Conservation (phyloP, 106 monocot genomes). For the Apostasia shenzhenica region DNA sequence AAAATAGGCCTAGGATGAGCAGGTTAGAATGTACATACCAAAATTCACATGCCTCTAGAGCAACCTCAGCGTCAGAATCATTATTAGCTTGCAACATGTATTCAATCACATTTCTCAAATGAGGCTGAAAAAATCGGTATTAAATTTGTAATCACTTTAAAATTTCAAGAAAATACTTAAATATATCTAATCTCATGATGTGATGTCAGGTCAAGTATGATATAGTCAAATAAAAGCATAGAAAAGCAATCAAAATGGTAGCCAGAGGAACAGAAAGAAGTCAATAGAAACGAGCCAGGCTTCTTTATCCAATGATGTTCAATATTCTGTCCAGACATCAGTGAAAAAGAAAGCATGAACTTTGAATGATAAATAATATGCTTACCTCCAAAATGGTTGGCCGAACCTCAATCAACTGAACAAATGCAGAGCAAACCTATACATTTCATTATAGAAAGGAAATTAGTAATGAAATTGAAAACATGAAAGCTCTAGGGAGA, state of each 20-base stretch:
- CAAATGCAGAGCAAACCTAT: conserved; percentile 90
- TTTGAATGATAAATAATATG: neutral
- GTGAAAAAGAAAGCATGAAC: neutral
- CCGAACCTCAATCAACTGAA: conserved; percentile 88
- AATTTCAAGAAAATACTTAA: neutral
- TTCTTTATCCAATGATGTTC: too few relatives aligned
- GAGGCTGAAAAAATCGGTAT: conserved; percentile 48
- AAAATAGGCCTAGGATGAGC: neutral
- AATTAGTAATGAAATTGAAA: neutral
- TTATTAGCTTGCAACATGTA: conserved; percentile 92
- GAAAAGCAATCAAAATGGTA: too few relatives aligned
- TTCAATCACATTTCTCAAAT: conserved; percentile 83
- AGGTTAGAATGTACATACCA: conserved; percentile 50
- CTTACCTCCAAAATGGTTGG: conserved; percentile 72
- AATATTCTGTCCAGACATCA: neutral
- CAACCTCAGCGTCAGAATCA: conserved; percentile 85
- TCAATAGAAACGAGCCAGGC: neutral
- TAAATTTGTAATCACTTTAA: neutral
- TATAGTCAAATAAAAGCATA: too few relatives aligned
- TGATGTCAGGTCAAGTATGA: neutral
- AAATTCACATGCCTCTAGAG: conserved; percentile 96
- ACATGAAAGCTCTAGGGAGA: too few relatives aligned
- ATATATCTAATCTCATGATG: neutral
- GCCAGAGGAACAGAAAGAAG: neutral
- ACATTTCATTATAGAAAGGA: conserved; percentile 3